Evolutionary conservation across 2,329 filamentous ascomycete genomes (phyloP), one percentile per base, ranked within the genome.

Genomic region (Colletotrichum tofieldiae): DNA sequence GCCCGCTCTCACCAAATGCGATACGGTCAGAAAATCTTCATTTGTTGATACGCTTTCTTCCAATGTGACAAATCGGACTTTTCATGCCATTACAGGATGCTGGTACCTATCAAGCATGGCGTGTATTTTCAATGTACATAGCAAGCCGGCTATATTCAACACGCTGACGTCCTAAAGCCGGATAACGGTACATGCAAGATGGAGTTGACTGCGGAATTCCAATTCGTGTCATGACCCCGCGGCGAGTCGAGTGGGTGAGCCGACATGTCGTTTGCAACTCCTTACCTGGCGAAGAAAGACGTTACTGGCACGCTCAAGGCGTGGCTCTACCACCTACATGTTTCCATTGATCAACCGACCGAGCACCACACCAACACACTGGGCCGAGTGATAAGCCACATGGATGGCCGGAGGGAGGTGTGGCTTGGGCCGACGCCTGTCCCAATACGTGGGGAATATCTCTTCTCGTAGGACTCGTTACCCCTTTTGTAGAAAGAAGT

Each of bases 341-440:
- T 63, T 58, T 45, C 55, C 35, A 51, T 26, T 9, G 67, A 68
- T 41, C 58, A 51, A 69, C 49, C 56, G 51, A 55, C 68, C 41
- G 43, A 54, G 51, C 47, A 61, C 43, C 55, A 45, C 63, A 45
- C 45, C 59, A 56, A 37, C 20, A 67, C 14, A 18, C 29, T 55
- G 16, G 39, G n/a, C n/a, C 59, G 58, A 49, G 26, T 37, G 23
- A 67, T 59, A 69, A 72, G 69, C 69, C 65, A 69, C 69, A 72
- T 58, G 39, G 69, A 47, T 43, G 56, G 51, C 52, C 65, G 65
- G 23, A 26, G 26, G 29, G 59, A 67, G 37, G 35, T 72, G 65
- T 69, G 65, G 69, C 59, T 69, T 64, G 52, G 52, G 59, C 54
- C 59, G 54, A 59, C 16, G 9, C 12, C 12, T 58, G 68, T 56